These are phyloP conservation scores for Candida sp. DNA, from an alignment of 1,139 yeast species.

Conservation along the genomic window DNA sequence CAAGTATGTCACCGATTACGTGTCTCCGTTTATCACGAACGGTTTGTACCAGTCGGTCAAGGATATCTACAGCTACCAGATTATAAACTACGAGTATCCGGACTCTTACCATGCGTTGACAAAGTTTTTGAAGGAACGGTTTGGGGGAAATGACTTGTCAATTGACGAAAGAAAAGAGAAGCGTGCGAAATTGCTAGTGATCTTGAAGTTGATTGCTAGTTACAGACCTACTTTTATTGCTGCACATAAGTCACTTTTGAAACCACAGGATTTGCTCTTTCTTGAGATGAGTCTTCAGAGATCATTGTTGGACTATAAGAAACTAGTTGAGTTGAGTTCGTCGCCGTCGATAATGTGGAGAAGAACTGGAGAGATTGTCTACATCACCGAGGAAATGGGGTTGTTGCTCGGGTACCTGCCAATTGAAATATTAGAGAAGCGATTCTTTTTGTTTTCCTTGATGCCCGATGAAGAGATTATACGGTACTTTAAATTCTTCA, in stretches of 20 bases:
- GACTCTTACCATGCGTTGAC: constrained; percentile 68
- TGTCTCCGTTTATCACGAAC: constrained; percentile 61
- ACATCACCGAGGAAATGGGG: constrained; percentile 68
- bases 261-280: constrained; percentile 67
- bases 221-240: constrained; percentile 75
- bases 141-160: constrained; percentile 42
- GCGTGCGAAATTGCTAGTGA: constrained; percentile 52
- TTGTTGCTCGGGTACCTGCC: constrained; percentile 62
- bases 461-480: constrained; percentile 54
- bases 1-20: constrained; percentile 28
- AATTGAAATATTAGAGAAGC: constrained; percentile 50
- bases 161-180: constrained; percentile 35
- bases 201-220: constrained; percentile 69
- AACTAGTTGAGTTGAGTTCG: constrained; percentile 57
- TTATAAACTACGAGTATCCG: constrained; percentile 68
- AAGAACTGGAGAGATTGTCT: constrained; percentile 77
- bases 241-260: constrained; percentile 66
- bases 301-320: constrained; percentile 68
- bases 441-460: constrained; percentile 56
- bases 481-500: constrained; percentile 47
- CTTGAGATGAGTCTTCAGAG: constrained; percentile 75
- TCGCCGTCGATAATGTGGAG: constrained; percentile 82
- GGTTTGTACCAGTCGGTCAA: constrained; percentile 66
- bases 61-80: constrained; percentile 61
- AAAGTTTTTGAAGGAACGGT: constrained; percentile 56